Evolutionary conservation across 148 eudicot species (phyloP), one percentile per base, ranked within the genome.

Genomic region (Silene uniflora): DNA sequence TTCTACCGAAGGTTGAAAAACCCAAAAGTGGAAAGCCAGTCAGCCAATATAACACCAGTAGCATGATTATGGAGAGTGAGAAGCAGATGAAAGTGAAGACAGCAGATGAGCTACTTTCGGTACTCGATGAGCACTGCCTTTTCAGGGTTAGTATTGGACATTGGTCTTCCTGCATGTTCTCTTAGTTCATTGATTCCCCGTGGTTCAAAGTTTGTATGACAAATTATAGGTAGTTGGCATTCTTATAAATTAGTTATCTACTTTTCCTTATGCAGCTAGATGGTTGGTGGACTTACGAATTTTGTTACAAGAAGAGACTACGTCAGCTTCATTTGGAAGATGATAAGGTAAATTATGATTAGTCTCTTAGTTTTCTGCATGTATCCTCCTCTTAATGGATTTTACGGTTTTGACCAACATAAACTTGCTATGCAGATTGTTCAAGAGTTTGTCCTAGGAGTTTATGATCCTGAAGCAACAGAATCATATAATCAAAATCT

Each of bases 241-340:
- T 35, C 13, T 24, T 18, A 7, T 27, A 32, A 32, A 32, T 12
- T 12, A 22, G 70, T 80, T 81, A 56, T 73, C 60, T 32, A 54
- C 12, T 62, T 54, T 24, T 9, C 10, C 58, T 14, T 69, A 17
- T 89, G 88, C 97, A 94, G 98, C 93, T 89, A 94, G 98, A 94
- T 77, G 93, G 93, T 76, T 94, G 98, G 98, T 94, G 98, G 98
- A 76, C 89, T 18, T 94, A 94, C 75, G 96, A 94, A 77, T 90
- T 91, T 78, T 94, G 98, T 72, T 88, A 85, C 81, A 89, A 87
- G 75, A 75, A 87, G 79, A 76, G 74, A 66, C 56, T 94, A 84
- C 87, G 96, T 62, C 97, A 91, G 74, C 49, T 91, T 77, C 98
- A 94, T 77, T n/a, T 86, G 84, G 98, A 94, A 84, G 96, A 91